These are phyloP conservation scores for Globisporangium middletonii DNA, from an alignment of 352 stramenopile species.

Conservation along the genomic window DNA sequence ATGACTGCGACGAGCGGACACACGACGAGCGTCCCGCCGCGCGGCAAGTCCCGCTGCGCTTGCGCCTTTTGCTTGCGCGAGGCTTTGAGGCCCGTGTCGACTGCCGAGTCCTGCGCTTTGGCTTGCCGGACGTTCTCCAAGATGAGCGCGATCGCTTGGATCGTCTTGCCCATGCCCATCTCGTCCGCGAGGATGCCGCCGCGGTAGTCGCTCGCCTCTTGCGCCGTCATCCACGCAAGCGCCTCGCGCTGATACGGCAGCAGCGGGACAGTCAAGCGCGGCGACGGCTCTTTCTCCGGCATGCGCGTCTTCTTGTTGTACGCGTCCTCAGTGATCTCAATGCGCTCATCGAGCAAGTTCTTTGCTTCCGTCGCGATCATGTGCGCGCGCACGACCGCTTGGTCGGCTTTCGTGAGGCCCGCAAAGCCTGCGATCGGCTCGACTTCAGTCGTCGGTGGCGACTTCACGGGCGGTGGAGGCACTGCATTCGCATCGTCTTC, in stretches of 20 bases:
- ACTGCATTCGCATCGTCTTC: not conserved
- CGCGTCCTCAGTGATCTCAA: slow-evolving; percentile 58
- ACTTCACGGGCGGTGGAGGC: slow-evolving; percentile 1
- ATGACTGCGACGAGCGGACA: slow-evolving; percentile 96
- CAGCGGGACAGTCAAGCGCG: slow-evolving; percentile 81
- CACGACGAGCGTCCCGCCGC: slow-evolving; percentile 93
- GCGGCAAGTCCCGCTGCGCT: slow-evolving; percentile 9
- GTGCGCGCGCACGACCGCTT: slow-evolving; percentile 40
- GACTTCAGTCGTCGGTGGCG: slow-evolving; percentile 8
- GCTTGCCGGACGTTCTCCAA: slow-evolving; percentile 82
- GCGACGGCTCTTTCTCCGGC: slow-evolving; percentile 67
- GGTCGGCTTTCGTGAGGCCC: slow-evolving; percentile 31
- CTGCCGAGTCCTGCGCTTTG: not conserved
- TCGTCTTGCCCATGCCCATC: slow-evolving; percentile 97
- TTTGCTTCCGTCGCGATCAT: slow-evolving; percentile 50
- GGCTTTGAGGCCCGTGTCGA: not conserved
- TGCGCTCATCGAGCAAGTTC: slow-evolving; percentile 59
- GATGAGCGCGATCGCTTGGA: slow-evolving; percentile 96
- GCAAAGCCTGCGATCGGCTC: slow-evolving; percentile 48
- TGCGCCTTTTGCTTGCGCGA: slow-evolving; percentile 1
- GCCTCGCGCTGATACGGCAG: slow-evolving; percentile 99
- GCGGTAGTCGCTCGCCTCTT: slow-evolving; percentile 88
- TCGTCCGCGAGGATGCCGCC: slow-evolving; percentile 98
- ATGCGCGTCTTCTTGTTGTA: slow-evolving; percentile 68
- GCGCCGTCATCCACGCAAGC: slow-evolving; percentile 91